Base-by-base conservation (phyloP, 345 rosid genomes). In the Lumnitzera littorea region DNA sequence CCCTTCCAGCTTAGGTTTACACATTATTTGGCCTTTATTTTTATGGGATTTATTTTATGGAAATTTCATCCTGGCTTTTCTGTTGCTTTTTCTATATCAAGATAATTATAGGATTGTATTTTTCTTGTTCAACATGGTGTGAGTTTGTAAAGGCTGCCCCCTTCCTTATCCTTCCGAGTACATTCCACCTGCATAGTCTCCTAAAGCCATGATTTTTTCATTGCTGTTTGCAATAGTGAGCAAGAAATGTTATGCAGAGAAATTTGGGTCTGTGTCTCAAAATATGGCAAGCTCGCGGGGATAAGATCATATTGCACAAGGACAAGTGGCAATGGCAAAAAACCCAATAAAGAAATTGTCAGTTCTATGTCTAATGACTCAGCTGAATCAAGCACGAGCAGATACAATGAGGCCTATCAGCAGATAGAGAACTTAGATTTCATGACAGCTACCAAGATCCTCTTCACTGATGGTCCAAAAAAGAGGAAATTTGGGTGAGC, bases 361-460 rank as follows among this genome's bases (percentile, higher is more conserved):
- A 67, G 63, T 50, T 64, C 67, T 12, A 24, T 17, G 36, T 50
- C 41, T 46, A 74, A 53, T 2, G 67, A 72, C 58, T 77, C 67
- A 67, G 57, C 58, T 12, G 81, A 69, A 57, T 79, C 91, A 2
- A 79, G 64, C 70, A 55, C 75, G 49, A 73, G 73, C 73, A 74
- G 67, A 53, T 82, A 84, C 76, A 49, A 73, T 0, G 95, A 86
- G 62, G 68, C 82, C 1, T 84, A 83, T 53, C 69, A 72, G 70
- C 82, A 84, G 70, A 81, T 94, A 16, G 88, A 84, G 50, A 86
- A 84, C 43, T 87, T 90, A 48, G 91, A 94, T 70, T 87, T 90
- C 81, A 70, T 56, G 63, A 81, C 84, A 10, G 95, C 99, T 24
- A 71, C 96, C 48, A 79, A 84, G 73, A 88, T 94, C 46, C 76